These are phyloP conservation scores for Blastocystis sp. DNA, from an alignment of 352 stramenopile genomes.

Conservation along the genomic window DNA sequence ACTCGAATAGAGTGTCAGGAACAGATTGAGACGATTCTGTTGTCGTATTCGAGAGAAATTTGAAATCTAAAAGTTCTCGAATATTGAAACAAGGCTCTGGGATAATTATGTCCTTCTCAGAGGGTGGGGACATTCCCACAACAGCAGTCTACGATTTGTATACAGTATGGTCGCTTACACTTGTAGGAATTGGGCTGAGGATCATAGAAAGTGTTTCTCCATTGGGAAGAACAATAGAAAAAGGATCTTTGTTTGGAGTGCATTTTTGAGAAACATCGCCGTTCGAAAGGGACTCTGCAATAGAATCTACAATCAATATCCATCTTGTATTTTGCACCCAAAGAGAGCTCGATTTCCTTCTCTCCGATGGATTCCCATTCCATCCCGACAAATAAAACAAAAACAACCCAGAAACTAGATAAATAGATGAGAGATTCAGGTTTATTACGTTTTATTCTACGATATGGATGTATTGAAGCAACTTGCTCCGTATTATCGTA, in stretches of 20 bases:
- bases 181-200: background rate
- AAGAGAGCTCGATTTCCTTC: background rate
- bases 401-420: too few species aligned
- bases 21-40: background rate
- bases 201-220: background rate
- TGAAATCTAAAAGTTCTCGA: background rate
- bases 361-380: background rate
- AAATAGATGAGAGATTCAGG: background rate
- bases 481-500: slow-evolving; percentile 16
- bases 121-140: background rate
- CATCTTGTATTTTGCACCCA: background rate
- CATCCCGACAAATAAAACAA: background rate
- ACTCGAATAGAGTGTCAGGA: background rate
- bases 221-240: background rate
- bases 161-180: background rate
- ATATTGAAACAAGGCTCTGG: background rate
- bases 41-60: background rate
- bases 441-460: background rate
- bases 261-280: too few species aligned
- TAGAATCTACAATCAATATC: background rate
- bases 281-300: background rate
- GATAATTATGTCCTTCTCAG: background rate
- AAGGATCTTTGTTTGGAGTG: background rate
- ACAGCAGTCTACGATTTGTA: background rate
- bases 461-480: background rate